Base-by-base conservation (phyloP, 441 rosid species). In the Francoa sonchifolia region DNA sequence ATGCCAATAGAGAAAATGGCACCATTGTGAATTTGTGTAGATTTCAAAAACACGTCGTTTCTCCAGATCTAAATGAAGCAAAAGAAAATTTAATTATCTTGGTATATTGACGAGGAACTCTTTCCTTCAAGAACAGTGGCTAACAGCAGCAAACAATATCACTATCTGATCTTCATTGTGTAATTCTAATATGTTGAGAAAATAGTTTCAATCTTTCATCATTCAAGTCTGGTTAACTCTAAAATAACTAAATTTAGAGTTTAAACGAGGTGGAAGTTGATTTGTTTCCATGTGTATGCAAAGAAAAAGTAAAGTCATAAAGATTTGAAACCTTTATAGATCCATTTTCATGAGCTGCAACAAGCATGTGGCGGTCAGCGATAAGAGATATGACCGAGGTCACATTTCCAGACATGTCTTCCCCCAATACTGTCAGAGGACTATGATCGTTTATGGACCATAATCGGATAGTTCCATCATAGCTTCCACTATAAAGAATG, bases 381-480 rank as follows among this genome's bases (percentile, higher is more conserved):
- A 47, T 40, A 50, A 85, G 58, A 42, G 88, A 77, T 55, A 79
- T 44, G 52, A 89, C 68, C 56, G 95, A 64, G 38, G 61, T 50
- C 55, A 54, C 52, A 33, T 49, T 59, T 61, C 86, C 73, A 4
- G 64, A 64, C 33, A 60, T 52, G 47, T 69, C 79, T 44, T 74
- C 82, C 27, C 82, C 84, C 57, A 79, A 64, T 33, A 84, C 80
- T 10, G 86, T 68, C 73, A 89, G 58, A 44, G 73, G 68, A 63
- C 77, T 65, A 45, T 82, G 86, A 67, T 89, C 94, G 64, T 64
- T 68, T 27, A 82, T 70, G 63, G 82, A 73, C 97, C 95, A 84
- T 45, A 89, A 62, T 45, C 86, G 54, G 42, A 89, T 54, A 27
- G 83, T 82, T 51, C 97, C 95, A 66, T 84, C 97, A 89, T 93